Percentiles rank a stretch among this genome's conserved stretches.
Conservation (phyloP, 192 early-diverging fungal genomes). For the Backusella parvicylindrica region DNA sequence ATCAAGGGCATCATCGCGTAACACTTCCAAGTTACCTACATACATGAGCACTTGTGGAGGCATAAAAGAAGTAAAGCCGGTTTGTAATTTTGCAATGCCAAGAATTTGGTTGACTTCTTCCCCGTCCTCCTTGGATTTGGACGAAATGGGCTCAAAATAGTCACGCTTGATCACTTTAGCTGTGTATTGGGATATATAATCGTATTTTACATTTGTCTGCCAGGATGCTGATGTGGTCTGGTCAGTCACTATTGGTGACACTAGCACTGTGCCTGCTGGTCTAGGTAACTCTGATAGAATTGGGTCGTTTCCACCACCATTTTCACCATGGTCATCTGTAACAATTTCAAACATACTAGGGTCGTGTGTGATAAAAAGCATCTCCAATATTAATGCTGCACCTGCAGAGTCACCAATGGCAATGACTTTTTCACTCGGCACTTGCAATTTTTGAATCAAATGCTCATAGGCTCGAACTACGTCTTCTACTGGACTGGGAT, state of each 20-base stretch:
- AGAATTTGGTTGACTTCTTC: constrained; percentile 17
- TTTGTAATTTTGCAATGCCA: constrained; percentile 33
- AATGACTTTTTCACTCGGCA: constrained; percentile 26
- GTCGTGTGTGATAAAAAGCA: constrained; percentile 38
- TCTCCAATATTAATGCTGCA: constrained; percentile 32
- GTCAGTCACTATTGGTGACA: constrained; percentile 38
- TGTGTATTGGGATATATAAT: constrained; percentile 34
- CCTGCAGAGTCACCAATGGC: constrained; percentile 35
- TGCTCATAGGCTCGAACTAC: constrained; percentile 35
- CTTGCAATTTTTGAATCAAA: constrained; percentile 17
- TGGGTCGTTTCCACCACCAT: not conserved
- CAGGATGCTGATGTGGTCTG: constrained; percentile 33
- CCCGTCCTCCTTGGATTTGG: not conserved
- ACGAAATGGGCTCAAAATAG: constrained; percentile 23
- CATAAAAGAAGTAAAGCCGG: constrained; percentile 31
- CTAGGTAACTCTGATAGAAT: constrained; percentile 30
- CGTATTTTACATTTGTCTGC: constrained; percentile 29
- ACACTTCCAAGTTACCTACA: constrained; percentile 32
- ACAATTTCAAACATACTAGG: constrained; percentile 38
- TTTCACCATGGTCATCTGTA: constrained; percentile 21
- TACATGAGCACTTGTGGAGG: constrained; percentile 27
- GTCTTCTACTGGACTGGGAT: constrained; percentile 37
- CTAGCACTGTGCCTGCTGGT: constrained; percentile 30
- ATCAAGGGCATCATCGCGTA: constrained; percentile 33
- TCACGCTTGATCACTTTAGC: constrained; percentile 42